Evolutionary conservation across 176 grass and related monocot genomes (phyloP).

Genomic region (Avena insularis): DNA sequence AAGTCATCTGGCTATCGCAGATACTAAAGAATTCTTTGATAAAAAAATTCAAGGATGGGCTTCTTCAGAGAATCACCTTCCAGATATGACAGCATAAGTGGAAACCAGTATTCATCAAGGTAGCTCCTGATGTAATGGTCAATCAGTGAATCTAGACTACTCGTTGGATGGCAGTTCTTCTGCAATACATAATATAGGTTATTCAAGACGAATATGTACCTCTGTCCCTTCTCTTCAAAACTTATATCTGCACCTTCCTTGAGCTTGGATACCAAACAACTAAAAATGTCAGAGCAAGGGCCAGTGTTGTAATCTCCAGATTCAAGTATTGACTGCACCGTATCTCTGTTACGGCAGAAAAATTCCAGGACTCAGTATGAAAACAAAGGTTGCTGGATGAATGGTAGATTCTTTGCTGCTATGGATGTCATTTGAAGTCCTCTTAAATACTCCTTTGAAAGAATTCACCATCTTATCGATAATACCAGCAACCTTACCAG

Average conservation of each 20-base stretch:
- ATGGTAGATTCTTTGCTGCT: not conserved
- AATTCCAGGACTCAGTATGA: constrained; percentile 2
- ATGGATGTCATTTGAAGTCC: not conserved
- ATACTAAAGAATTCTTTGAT: not conserved
- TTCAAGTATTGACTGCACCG: not conserved
- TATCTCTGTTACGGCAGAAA: not conserved
- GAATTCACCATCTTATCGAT: constrained; percentile 3
- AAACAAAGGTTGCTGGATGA: not conserved
- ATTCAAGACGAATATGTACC: not conserved
- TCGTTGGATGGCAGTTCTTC: not conserved
- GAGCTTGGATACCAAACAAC: not conserved
- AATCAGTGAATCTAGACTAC: not conserved
- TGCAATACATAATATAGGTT: constrained; percentile 1
- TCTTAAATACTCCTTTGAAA: not conserved
- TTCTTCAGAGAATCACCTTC: not conserved
- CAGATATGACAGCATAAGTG: not conserved
- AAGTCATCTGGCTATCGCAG: not conserved
- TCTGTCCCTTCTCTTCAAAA: not conserved
- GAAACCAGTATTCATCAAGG: not conserved
- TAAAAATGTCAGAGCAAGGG: not conserved
- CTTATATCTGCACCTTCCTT: not conserved
- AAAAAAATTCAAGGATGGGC: not conserved
- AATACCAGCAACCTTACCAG: constrained; percentile 17
- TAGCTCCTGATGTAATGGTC: not conserved
- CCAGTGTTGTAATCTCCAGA: constrained; percentile 21